phyloP scores from a whole-genome alignment of 2,329 filamentous ascomycete genomes.

The Neopestalotiopsis rosae region DNA sequence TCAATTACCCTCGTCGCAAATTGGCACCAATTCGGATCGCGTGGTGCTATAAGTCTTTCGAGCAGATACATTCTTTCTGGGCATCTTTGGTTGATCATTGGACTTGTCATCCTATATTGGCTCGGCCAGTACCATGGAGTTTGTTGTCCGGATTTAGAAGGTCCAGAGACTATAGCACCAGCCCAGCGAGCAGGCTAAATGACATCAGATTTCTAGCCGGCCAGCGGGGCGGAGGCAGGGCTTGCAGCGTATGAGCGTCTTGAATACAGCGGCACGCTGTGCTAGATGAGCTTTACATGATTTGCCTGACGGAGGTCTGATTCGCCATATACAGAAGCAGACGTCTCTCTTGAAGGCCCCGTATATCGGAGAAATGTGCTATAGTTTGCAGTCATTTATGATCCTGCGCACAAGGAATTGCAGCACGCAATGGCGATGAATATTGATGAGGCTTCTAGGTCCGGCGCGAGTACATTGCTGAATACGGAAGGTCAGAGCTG shows the following conservation, averaged over 20 bases:
- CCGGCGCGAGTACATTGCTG: conserved; percentile 6
- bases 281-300: neutral
- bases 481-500: conserved; percentile 7
- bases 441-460: neutral
- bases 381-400: neutral
- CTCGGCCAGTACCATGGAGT: neutral
- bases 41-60: neutral
- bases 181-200: neutral
- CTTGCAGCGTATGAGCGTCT: neutral
- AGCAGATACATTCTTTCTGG: neutral
- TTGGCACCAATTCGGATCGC: neutral
- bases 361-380: neutral
- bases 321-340: neutral
- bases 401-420: neutral
- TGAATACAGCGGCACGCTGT: neutral
- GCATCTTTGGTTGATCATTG: neutral
- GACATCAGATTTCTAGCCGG: neutral
- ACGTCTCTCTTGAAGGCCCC: neutral
- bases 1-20: too few species aligned
- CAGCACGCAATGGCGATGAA: neutral
- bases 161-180: neutral
- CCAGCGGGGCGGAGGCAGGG: neutral
- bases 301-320: neutral
- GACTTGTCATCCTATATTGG: neutral
- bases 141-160: conserved; percentile 6